Percentiles rank a stretch among this genome's conserved stretches.
These are phyloP conservation scores for Geotrichum australiense DNA, from an alignment of 1,139 yeast genomes.

Conservation along the genomic window DNA sequence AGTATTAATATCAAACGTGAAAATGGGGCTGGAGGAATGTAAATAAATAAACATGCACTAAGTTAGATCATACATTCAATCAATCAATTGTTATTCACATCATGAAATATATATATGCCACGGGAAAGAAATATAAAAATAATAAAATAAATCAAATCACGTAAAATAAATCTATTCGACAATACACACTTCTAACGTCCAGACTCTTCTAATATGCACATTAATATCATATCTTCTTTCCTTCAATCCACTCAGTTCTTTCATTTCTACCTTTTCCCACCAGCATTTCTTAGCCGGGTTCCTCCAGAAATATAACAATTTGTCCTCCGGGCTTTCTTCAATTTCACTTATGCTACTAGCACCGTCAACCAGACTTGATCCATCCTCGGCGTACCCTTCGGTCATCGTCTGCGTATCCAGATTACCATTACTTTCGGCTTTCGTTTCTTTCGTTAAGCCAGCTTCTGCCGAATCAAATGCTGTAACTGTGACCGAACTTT, in stretches of 20 bases:
- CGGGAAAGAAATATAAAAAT: no score
- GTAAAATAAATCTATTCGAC: no score
- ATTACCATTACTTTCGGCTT: not conserved
- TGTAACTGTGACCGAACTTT: not conserved
- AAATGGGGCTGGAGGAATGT: no score
- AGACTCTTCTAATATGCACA: slow-evolving; percentile 1
- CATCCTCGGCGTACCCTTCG: not conserved
- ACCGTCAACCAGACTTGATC: not conserved
- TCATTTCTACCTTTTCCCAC: slow-evolving; percentile 4
- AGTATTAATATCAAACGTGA: no score
- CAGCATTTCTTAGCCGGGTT: slow-evolving; percentile 4
- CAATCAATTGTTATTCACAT: no score
- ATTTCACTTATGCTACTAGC: no score
- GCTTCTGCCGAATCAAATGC: not conserved
- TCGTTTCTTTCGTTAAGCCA: not conserved
- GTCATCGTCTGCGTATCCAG: not conserved
- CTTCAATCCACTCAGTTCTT: not conserved
- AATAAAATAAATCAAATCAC: no score
- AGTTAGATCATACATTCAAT: no score
- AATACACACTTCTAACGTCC: slow-evolving; percentile 4
- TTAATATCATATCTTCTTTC: not conserved
- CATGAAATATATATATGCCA: no score
- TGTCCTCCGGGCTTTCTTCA: no score
- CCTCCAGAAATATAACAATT: not conserved
- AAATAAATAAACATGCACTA: no score